Conservation (phyloP, 768 basidiomycete species). For the Tephrocybe sp. region DNA sequence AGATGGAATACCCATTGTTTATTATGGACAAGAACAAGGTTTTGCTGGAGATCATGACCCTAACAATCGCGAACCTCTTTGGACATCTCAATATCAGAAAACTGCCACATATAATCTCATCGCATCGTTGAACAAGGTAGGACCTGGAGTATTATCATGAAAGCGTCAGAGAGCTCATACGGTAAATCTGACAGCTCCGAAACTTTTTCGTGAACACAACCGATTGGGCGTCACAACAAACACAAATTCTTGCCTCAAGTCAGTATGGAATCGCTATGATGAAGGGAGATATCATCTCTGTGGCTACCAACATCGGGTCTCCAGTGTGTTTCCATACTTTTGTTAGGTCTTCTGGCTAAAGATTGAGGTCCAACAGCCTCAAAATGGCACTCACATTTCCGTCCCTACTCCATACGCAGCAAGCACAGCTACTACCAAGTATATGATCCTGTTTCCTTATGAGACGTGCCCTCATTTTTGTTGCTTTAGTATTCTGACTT, state of each 20-base stretch:
- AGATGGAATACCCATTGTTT: slow-evolving; percentile 83
- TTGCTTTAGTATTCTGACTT: slow-evolving; percentile 58
- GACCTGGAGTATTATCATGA: neutral
- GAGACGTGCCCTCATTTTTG: neutral
- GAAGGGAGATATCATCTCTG: slow-evolving; percentile 61
- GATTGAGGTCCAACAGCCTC: too few relatives aligned
- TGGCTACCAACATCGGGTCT: slow-evolving; percentile 74
- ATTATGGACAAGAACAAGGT: slow-evolving; percentile 80
- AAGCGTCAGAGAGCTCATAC: too few relatives aligned
- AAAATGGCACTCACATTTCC: slow-evolving; percentile 52
- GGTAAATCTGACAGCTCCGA: slow-evolving; percentile 45
- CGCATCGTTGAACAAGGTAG: slow-evolving; percentile 58
- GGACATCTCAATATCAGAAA: slow-evolving; percentile 65
- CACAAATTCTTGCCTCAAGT: slow-evolving; percentile 51
- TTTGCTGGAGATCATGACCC: slow-evolving; percentile 68
- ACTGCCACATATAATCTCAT: slow-evolving; percentile 60
- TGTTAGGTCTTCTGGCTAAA: too few relatives aligned
- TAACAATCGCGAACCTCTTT: slow-evolving; percentile 75
- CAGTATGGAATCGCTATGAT: slow-evolving; percentile 58
- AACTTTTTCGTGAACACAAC: slow-evolving; percentile 60
- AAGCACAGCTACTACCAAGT: slow-evolving; percentile 58
- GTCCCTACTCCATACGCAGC: slow-evolving; percentile 56
- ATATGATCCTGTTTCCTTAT: slow-evolving; percentile 20
- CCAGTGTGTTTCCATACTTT: slow-evolving; percentile 63
- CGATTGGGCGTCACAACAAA: slow-evolving; percentile 53